A percentile compares a stretch with the other conserved stretches of the same genome.
These are phyloP conservation scores for Xylariaceae sp. DNA, from an alignment of 2,329 filamentous ascomycete species.

Conservation along the genomic window DNA sequence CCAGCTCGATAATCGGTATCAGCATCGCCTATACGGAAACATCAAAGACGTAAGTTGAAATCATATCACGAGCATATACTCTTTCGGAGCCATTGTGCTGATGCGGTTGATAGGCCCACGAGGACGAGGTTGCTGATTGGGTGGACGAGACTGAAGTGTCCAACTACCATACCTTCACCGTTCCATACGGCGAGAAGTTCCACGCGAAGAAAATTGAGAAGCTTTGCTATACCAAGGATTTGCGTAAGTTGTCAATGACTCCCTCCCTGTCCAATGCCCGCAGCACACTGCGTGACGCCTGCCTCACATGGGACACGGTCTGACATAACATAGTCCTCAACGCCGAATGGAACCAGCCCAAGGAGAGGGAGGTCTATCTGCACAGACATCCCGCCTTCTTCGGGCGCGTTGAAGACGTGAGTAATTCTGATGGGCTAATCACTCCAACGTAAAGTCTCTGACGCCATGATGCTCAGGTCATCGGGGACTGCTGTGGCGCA, in stretches of 20 bases:
- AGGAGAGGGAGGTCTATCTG: slow-evolving; percentile 64
- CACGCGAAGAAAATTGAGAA: slow-evolving; percentile 71
- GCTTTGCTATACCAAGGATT: slow-evolving; percentile 72
- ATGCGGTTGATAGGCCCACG: slow-evolving; percentile 39
- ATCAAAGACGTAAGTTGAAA: slow-evolving; percentile 55
- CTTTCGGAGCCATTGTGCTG: background rate
- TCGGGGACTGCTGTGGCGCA: slow-evolving; percentile 74
- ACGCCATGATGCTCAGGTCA: slow-evolving; percentile 38
- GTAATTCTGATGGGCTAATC: too few species aligned
- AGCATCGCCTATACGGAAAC: slow-evolving; percentile 53
- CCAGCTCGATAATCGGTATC: slow-evolving; percentile 37
- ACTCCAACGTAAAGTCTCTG: too few species aligned
- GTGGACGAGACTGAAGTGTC: slow-evolving; percentile 69
- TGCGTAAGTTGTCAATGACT: too few species aligned
- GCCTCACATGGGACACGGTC: background rate
- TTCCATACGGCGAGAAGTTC: slow-evolving; percentile 60
- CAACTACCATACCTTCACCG: slow-evolving; percentile 72
- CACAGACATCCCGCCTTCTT: slow-evolving; percentile 77
- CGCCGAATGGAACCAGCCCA: slow-evolving; percentile 76
- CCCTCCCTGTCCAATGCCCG: too few species aligned
- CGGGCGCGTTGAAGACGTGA: slow-evolving; percentile 60
- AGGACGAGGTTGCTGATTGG: slow-evolving; percentile 83
- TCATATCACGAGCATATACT: background rate
- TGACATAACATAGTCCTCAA: slow-evolving; percentile 53
- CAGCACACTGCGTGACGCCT: background rate